These are phyloP conservation scores for Aspergillus pseudotamarii DNA, from an alignment of 2,329 filamentous ascomycete genomes.

Conservation along the genomic window DNA sequence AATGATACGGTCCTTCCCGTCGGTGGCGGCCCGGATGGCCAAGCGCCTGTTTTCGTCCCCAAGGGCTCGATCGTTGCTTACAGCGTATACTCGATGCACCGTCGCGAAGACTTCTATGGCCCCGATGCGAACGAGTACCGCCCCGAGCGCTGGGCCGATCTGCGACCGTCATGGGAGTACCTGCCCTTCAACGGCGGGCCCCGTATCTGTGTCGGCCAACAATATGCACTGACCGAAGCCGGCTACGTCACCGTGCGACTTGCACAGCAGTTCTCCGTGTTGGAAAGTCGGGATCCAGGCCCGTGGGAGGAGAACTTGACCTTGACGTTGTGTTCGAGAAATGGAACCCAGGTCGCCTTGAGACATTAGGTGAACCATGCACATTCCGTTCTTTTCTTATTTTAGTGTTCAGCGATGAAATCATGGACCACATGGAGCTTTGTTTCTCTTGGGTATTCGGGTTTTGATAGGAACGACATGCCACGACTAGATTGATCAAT, in stretches of 20 bases:
- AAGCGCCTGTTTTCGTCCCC: conserved; percentile 63
- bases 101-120: conserved; percentile 55
- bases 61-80: conserved; percentile 68
- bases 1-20: conserved; percentile 44
- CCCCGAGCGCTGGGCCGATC: conserved; percentile 52
- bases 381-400: background rate
- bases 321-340: conserved; percentile 26
- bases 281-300: conserved; percentile 32
- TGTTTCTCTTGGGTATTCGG: background rate
- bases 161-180: conserved; percentile 34
- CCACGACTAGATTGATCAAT: background rate
- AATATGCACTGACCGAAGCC: conserved; percentile 41
- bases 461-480: background rate
- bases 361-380: conserved; percentile 1
- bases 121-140: conserved; percentile 48
- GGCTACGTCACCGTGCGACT: conserved; percentile 37
- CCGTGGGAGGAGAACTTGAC: conserved; percentile 31
- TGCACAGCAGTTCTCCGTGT: conserved; percentile 34
- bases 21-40: conserved; percentile 63
- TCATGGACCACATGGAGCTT: background rate
- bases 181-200: conserved; percentile 39
- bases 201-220: conserved; percentile 37
- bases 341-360: conserved; percentile 25
- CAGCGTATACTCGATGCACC: conserved; percentile 71
- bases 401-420: background rate